Percentiles rank a stretch among this genome's conserved stretches.
Conservation (phyloP, 2,329 filamentous ascomycete genomes). For the Epichloe bromicola region DNA sequence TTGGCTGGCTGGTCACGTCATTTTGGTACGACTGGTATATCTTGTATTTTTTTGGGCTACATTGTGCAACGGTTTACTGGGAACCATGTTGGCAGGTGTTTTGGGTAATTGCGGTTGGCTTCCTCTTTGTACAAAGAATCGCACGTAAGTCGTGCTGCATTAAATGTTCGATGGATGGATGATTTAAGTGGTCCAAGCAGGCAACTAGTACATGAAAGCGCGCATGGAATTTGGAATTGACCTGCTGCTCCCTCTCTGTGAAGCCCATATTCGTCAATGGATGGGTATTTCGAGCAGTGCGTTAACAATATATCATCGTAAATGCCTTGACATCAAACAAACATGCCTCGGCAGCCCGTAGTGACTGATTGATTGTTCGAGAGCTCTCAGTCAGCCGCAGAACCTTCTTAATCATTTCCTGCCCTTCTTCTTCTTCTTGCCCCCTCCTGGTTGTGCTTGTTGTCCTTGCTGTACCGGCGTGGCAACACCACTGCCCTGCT, state of each 20-base stretch:
- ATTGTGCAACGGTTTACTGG: conserved; percentile 1
- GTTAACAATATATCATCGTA: background rate
- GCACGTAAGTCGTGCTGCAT: background rate
- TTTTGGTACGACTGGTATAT: background rate
- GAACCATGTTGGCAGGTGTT: conserved; percentile 10
- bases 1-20: conserved; percentile 1
- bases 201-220: background rate
- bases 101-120: conserved; percentile 3
- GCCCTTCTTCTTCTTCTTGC: conserved; percentile 60
- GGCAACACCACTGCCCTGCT: conserved; percentile 18
- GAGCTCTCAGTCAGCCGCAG: background rate
- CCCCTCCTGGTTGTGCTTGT: conserved; percentile 20
- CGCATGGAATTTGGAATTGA: background rate
- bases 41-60: conserved; percentile 4
- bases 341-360: background rate
- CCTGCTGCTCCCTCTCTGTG: background rate
- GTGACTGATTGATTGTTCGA: background rate
- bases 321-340: background rate
- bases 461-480: conserved; percentile 14
- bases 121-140: background rate
- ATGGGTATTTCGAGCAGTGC: background rate
- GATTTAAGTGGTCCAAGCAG: conserved; percentile 1
- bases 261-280: background rate
- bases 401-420: conserved; percentile 36
- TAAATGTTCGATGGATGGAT: conserved; percentile 9